Conservation (phyloP, 768 basidiomycete species). For the Termitomyces sp. region DNA sequence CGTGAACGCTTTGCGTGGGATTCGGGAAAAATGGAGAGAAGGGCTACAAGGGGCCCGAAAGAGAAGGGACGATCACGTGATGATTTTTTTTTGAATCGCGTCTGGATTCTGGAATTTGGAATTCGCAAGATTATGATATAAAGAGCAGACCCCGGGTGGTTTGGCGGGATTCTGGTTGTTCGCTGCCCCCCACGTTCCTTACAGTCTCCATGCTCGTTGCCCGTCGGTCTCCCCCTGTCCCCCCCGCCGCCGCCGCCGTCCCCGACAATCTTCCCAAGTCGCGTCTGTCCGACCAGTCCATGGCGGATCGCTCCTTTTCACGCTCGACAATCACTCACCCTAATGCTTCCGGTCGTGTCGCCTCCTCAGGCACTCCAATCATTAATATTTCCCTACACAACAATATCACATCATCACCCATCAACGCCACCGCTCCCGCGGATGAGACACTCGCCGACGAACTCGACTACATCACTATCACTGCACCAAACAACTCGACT, state of each 20-base stretch:
- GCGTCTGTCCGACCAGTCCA: conserved; percentile 47
- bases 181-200: conserved; percentile 5
- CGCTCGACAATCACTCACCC: conserved; percentile 20
- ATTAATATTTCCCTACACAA: conserved; percentile 46
- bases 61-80: conserved; percentile 9
- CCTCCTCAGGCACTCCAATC: conserved; percentile 42
- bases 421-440: conserved; percentile 24
- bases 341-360: conserved; percentile 21
- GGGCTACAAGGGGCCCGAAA: no score
- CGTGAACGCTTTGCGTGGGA: no score
- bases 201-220: conserved; percentile 2
- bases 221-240: conserved; percentile 21
- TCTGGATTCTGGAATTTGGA: no score
- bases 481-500: conserved; percentile 26
- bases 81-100: background rate
- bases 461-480: conserved; percentile 66
- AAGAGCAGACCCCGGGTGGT: background rate
- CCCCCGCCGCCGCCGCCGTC: conserved; percentile 31
- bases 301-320: conserved; percentile 27
- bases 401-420: conserved; percentile 23
- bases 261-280: conserved; percentile 44
- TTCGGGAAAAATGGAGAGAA: no score
- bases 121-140: background rate
- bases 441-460: conserved; percentile 61
- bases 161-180: background rate